Evolutionary conservation across 352 stramenopile species (phyloP).

Genomic region (Phytophthora podocarpi): DNA sequence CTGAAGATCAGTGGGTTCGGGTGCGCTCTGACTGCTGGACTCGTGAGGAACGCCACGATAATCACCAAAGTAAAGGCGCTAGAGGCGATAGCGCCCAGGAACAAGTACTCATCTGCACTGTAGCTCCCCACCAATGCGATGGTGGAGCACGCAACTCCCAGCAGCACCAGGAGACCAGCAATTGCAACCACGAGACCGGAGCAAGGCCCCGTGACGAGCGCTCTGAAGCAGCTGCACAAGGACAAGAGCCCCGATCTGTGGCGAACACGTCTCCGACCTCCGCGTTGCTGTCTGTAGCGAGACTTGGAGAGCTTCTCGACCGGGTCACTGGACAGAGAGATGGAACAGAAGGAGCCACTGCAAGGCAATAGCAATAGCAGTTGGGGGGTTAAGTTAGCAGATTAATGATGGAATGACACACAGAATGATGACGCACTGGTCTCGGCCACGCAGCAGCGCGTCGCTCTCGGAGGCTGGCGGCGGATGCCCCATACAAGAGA

Average conservation of each 20-base stretch:
- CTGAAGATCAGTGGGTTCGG: slow-evolving; percentile 89
- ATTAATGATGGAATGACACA: too few relatives aligned
- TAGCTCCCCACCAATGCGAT: slow-evolving; percentile 39
- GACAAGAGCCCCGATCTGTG: slow-evolving; percentile 6
- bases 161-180: slow-evolving; percentile 39
- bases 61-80: slow-evolving; percentile 76
- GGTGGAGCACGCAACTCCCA: slow-evolving; percentile 45
- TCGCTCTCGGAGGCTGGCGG: slow-evolving; percentile 31
- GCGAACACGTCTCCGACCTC: slow-evolving; percentile 8
- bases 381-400: too few relatives aligned
- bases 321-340: slow-evolving; percentile 61
- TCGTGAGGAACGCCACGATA: slow-evolving; percentile 70
- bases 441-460: slow-evolving; percentile 27
- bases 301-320: slow-evolving; percentile 44
- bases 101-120: slow-evolving; percentile 67
- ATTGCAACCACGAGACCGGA: slow-evolving; percentile 42
- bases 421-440: slow-evolving; percentile 49
- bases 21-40: slow-evolving; percentile 60
- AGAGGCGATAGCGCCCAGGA: slow-evolving; percentile 74
- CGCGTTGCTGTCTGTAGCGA: slow-evolving; percentile 9
- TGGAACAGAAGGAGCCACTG: slow-evolving; percentile 67
- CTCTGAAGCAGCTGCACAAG: slow-evolving; percentile 32
- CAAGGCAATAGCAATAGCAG: slow-evolving; percentile 5
- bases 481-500: slow-evolving; percentile 23
- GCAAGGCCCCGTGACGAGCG: slow-evolving; percentile 22